Conservation (phyloP, 2,329 filamentous ascomycete genomes). For the Amauroascus verrucosus region DNA sequence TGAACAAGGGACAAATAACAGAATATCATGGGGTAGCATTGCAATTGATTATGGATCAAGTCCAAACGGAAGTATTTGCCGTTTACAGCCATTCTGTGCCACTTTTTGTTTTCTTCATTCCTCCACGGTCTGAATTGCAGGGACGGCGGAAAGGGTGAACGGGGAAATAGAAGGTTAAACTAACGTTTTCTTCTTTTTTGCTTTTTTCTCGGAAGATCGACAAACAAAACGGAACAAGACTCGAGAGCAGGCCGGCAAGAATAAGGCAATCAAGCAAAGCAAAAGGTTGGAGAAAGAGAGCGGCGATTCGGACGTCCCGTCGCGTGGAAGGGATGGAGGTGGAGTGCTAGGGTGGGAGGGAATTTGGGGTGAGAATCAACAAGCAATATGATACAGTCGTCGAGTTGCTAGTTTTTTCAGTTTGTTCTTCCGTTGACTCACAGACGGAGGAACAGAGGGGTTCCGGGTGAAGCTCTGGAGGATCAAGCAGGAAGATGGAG, state of each 20-base stretch:
- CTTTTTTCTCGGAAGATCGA: neutral
- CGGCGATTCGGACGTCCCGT: neutral
- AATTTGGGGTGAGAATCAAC: neutral
- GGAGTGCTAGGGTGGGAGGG: neutral
- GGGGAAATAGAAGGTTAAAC: neutral
- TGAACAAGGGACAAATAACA: too few relatives aligned
- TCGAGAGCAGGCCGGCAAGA: neutral
- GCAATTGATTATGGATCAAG: too few relatives aligned
- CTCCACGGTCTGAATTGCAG: neutral
- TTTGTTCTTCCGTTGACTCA: neutral
- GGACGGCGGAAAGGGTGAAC: neutral
- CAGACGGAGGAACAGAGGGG: neutral
- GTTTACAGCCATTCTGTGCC: too few relatives aligned
- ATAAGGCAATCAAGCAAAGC: neutral
- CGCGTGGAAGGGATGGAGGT: neutral
- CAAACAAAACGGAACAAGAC: neutral
- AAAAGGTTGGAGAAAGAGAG: neutral
- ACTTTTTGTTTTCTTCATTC: too few relatives aligned
- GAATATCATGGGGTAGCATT: too few relatives aligned
- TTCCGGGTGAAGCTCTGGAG: neutral
- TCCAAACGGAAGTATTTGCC: too few relatives aligned
- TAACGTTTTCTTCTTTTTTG: neutral
- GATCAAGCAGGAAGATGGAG: neutral
- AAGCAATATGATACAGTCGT: slow-evolving; percentile 1
- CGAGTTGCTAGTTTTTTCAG: neutral